A percentile compares a stretch with the other conserved stretches of the same genome.
Conservation (phyloP, 2,329 filamentous ascomycete species). For the Colletotrichum filicis region DNA sequence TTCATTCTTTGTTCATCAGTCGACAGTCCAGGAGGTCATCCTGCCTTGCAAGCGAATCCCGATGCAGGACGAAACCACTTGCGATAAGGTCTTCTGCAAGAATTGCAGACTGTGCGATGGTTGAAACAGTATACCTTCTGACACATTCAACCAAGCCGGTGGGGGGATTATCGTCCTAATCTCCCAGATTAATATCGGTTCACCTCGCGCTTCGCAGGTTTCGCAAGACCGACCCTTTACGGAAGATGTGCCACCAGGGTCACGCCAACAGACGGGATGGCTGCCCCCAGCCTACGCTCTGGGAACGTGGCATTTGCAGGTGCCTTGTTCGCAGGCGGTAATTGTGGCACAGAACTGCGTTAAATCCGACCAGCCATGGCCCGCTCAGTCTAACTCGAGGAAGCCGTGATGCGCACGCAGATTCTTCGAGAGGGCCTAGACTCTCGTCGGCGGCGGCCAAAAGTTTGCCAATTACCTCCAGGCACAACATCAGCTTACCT, state of each 20-base stretch:
- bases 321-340: not conserved
- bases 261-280: constrained; percentile 17
- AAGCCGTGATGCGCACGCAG: not conserved
- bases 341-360: not conserved
- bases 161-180: not conserved
- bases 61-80: not conserved
- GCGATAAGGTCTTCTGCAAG: not conserved
- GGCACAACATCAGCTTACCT: not conserved
- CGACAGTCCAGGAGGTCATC: not conserved
- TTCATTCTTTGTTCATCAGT: not conserved
- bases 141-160: not conserved
- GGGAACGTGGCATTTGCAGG: constrained; percentile 19
- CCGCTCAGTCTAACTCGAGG: not conserved
- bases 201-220: constrained; percentile 2
- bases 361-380: constrained; percentile 12
- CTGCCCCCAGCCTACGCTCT: not conserved
- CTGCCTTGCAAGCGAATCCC: not conserved
- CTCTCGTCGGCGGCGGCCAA: not conserved
- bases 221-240: constrained; percentile 22
- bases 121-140: not conserved
- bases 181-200: not conserved
- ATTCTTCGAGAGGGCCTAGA: not conserved
- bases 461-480: not conserved
- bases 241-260: constrained; percentile 17
- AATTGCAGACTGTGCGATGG: not conserved